phyloP scores from a whole-genome alignment of 176 grass and related monocot genomes.

The Carex kokanica region DNA sequence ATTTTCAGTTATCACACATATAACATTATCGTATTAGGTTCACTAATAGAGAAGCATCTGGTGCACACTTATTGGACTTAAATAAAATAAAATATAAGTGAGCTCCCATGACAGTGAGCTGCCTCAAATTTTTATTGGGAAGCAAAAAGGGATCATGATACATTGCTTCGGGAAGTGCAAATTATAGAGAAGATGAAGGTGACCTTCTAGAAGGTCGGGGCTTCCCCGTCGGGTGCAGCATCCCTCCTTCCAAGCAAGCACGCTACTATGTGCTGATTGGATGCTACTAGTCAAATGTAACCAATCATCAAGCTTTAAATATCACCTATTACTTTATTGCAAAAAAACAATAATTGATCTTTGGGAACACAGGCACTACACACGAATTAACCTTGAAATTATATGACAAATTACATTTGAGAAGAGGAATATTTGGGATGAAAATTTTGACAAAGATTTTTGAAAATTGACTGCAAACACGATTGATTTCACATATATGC shows the following conservation, averaged over 20 bases:
- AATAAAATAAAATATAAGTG: not conserved
- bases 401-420: too few relatives aligned
- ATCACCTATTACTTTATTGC: not conserved
- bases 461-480: too few relatives aligned
- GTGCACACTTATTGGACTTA: not conserved
- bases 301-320: not conserved
- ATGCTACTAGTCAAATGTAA: not conserved
- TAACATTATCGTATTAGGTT: not conserved
- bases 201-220: not conserved
- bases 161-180: not conserved
- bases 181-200: not conserved
- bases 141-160: not conserved
- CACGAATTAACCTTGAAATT: not conserved
- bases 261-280: not conserved
- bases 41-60: not conserved
- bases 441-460: too few relatives aligned
- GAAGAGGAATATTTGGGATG: too few relatives aligned
- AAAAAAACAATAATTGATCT: not conserved
- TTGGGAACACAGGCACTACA: not conserved
- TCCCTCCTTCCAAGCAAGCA: not conserved
- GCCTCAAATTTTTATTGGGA: conserved; percentile 2
- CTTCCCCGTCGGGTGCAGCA: too few relatives aligned
- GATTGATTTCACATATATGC: too few relatives aligned
- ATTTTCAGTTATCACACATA: too few relatives aligned
- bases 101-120: not conserved